Conservation (phyloP, 441 rosid species). For the Adansonia rubrostipa region DNA sequence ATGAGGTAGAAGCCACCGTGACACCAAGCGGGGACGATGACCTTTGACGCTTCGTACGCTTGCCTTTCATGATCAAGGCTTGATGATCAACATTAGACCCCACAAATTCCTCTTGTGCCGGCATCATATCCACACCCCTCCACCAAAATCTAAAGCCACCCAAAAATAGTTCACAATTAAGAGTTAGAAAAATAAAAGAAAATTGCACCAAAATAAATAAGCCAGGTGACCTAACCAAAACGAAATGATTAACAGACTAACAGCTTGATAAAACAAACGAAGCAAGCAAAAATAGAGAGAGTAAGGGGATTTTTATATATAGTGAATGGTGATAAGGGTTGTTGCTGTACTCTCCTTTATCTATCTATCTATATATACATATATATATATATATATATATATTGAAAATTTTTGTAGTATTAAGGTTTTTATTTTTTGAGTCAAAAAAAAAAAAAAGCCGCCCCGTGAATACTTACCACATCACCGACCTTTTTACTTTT, state of each 20-base stretch:
- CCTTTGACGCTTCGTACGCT: constrained; percentile 80
- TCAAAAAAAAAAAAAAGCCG: constrained; percentile 31
- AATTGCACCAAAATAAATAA: constrained; percentile 19
- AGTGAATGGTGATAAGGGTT: constrained; percentile 23
- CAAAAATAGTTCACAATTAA: neutral
- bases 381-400: neutral
- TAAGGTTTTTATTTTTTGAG: constrained; percentile 6
- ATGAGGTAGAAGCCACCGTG: constrained; percentile 39
- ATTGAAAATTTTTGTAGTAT: neutral
- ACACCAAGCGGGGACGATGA: constrained; percentile 50
- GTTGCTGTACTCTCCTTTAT: neutral
- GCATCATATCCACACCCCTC: constrained; percentile 34
- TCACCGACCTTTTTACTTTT: constrained; percentile 14
- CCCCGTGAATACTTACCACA: constrained; percentile 32
- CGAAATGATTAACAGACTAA: neutral
- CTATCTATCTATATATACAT: neutral
- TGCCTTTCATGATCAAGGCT: constrained; percentile 54
- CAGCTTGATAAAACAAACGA: constrained; percentile 19
- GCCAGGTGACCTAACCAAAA: constrained; percentile 37
- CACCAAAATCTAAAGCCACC: neutral
- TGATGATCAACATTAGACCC: constrained; percentile 42
- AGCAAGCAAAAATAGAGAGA: constrained; percentile 35
- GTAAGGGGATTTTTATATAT: constrained; percentile 31
- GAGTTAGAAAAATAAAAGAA: constrained; percentile 8
- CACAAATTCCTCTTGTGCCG: constrained; percentile 46